Evolutionary conservation across 1,284 basidiomycete genomes (phyloP).

Genomic region (Sphagnurus paluster): DNA sequence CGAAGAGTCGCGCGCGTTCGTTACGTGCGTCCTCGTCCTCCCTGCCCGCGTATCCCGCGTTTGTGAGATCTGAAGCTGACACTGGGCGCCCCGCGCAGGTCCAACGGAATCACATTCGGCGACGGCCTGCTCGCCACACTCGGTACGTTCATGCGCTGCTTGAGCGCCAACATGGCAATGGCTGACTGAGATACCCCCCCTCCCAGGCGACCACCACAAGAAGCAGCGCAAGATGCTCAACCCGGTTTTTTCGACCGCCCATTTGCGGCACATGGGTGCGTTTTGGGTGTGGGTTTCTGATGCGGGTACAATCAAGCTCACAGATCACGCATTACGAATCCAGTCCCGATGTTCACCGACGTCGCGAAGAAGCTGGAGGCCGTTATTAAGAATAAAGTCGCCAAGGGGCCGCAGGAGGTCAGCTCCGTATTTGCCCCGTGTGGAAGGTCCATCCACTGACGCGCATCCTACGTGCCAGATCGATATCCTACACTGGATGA

Average conservation of each 20-base stretch:
- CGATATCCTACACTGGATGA: constrained; percentile 31
- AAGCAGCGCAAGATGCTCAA: constrained; percentile 32
- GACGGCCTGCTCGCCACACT: constrained; percentile 1
- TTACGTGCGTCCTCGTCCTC: constrained; percentile 16
- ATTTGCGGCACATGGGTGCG: constrained; percentile 33
- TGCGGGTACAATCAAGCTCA: not conserved
- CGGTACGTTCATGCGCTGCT: not conserved
- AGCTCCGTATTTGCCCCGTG: not conserved
- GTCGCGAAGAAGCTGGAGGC: constrained; percentile 26
- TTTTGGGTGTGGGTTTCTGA: not conserved
- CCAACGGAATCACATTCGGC: not conserved
- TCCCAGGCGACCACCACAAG: constrained; percentile 30
- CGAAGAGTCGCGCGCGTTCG: constrained; percentile 22
- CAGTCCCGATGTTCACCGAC: constrained; percentile 32
- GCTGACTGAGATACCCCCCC: not conserved
- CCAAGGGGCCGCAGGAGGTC: constrained; percentile 26
- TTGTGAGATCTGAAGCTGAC: not conserved
- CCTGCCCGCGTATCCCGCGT: too few species aligned
- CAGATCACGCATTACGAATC: too few species aligned
- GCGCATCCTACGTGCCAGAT: too few species aligned
- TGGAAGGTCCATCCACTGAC: too few species aligned
- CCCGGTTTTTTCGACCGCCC: constrained; percentile 32
- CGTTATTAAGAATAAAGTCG: constrained; percentile 21
- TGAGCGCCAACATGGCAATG: not conserved
- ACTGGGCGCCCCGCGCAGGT: not conserved